Conservation (phyloP, 2,329 filamentous ascomycete genomes). For the Botryotinia globosa region DNA sequence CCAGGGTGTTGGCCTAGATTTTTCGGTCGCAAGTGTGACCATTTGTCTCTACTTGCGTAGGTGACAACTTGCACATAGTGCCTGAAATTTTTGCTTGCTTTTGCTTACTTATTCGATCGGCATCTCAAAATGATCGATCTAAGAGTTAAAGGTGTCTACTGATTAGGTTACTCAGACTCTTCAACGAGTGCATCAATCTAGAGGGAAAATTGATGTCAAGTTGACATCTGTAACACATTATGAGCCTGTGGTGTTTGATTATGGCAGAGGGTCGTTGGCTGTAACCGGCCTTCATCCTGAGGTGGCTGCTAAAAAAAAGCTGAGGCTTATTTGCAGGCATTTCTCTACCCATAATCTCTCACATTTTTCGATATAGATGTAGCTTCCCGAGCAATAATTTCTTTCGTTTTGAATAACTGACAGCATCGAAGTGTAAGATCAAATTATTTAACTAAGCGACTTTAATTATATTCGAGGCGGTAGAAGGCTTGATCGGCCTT, state of each 20-base stretch:
- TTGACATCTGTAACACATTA: neutral
- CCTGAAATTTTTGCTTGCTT: neutral
- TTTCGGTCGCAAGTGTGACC: neutral
- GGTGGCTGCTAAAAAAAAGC: neutral
- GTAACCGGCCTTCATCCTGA: neutral
- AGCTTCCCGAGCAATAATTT: neutral
- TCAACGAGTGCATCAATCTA: neutral
- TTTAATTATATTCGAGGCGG: conserved; percentile 12
- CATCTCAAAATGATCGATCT: neutral
- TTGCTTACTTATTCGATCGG: neutral
- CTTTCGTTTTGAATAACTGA: neutral
- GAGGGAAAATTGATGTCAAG: neutral
- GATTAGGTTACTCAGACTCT: accelerated
- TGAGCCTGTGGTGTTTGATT: neutral
- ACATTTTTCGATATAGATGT: neutral
- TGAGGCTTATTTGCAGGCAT: neutral
- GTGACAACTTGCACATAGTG: neutral
- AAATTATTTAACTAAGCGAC: neutral
- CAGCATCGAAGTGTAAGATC: neutral
- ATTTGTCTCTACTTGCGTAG: neutral
- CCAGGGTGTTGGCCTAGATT: neutral
- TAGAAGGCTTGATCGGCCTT: conserved; percentile 25
- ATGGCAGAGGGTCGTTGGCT: no score
- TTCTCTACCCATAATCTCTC: neutral
- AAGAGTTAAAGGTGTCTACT: neutral